Percentiles rank a stretch among this genome's conserved stretches.
phyloP scores from a whole-genome alignment of 2,329 filamentous ascomycete species.

The Rhynchosporium secalis region DNA sequence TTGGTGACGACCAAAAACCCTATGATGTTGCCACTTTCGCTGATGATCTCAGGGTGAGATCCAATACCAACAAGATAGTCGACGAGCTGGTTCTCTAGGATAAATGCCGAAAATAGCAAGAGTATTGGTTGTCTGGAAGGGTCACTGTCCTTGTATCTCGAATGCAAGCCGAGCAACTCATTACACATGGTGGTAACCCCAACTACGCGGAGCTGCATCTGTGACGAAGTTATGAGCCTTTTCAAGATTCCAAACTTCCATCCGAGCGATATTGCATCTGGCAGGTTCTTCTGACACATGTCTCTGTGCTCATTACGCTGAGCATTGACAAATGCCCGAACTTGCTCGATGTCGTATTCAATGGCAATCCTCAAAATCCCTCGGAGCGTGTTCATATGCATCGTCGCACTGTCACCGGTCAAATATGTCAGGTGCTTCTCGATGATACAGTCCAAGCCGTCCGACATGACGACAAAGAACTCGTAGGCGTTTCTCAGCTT shows the following conservation, averaged over 20 bases:
- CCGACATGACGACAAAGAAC: constrained; percentile 47
- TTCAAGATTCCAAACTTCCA: constrained; percentile 72
- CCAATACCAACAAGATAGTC: constrained; percentile 88
- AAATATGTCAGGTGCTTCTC: constrained; percentile 58
- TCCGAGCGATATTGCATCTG: constrained; percentile 56
- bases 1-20: constrained; percentile 82
- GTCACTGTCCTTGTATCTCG: constrained; percentile 46
- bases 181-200: constrained; percentile 73
- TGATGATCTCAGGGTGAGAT: constrained; percentile 88
- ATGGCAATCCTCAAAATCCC: constrained; percentile 48
- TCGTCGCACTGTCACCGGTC: constrained; percentile 47
- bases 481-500: constrained; percentile 45
- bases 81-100: constrained; percentile 70
- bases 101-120: constrained; percentile 66
- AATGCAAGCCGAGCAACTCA: constrained; percentile 69
- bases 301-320: constrained; percentile 34
- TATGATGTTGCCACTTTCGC: constrained; percentile 77
- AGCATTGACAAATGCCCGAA: constrained; percentile 28
- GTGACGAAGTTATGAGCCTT: constrained; percentile 75
- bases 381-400: constrained; percentile 45
- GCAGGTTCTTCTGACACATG: constrained; percentile 42
- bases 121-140: constrained; percentile 54
- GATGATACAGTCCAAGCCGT: constrained; percentile 48
- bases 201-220: constrained; percentile 86
- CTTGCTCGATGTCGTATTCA: constrained; percentile 23